phyloP scores from a whole-genome alignment of 1,139 yeast species.

The Suhomyces maxii region DNA sequence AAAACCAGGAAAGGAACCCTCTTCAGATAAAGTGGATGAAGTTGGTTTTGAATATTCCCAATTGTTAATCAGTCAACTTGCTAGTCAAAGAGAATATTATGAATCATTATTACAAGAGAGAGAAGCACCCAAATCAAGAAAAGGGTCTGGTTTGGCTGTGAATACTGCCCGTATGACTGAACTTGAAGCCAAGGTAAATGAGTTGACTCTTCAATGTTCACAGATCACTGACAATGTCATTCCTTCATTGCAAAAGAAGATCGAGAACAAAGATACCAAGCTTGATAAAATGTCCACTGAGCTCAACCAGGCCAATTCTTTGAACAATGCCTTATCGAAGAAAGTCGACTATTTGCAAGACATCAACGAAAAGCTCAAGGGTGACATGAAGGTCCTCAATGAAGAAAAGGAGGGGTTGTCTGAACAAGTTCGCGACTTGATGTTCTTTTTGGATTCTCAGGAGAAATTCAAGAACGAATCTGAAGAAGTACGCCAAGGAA shows the following conservation, averaged over 20 bases:
- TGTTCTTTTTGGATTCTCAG: conserved; percentile 77
- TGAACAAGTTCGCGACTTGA: conserved; percentile 76
- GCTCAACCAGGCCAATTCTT: conserved; percentile 34
- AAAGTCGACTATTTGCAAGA: conserved; percentile 53
- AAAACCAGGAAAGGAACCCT: conserved; percentile 20
- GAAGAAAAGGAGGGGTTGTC: conserved; percentile 51
- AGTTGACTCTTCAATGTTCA: conserved; percentile 24
- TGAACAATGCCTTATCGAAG: conserved; percentile 57
- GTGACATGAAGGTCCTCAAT: conserved; percentile 24
- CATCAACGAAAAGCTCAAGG: conserved; percentile 33
- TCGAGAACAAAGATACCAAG: conserved; percentile 33
- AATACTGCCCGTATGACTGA: conserved; percentile 24
- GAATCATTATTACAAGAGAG: conserved; percentile 58
- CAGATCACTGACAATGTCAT: conserved; percentile 27
- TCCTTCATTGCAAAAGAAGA: conserved; percentile 36
- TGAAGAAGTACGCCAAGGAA: conserved; percentile 72
- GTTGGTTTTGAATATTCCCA: conserved; percentile 80
- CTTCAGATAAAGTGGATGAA: conserved; percentile 44
- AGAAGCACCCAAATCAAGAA: conserved; percentile 25
- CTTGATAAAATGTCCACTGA: conserved; percentile 31
- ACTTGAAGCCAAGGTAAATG: conserved; percentile 38
- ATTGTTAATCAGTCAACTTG: conserved; percentile 74
- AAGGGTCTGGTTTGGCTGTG: conserved; percentile 18
- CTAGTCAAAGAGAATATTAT: conserved; percentile 86
- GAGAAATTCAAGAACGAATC: conserved; percentile 69